A percentile compares a stretch with the other conserved stretches of the same genome.
Conservation (phyloP, 306 rosid species). For the Rosa lucieae region DNA sequence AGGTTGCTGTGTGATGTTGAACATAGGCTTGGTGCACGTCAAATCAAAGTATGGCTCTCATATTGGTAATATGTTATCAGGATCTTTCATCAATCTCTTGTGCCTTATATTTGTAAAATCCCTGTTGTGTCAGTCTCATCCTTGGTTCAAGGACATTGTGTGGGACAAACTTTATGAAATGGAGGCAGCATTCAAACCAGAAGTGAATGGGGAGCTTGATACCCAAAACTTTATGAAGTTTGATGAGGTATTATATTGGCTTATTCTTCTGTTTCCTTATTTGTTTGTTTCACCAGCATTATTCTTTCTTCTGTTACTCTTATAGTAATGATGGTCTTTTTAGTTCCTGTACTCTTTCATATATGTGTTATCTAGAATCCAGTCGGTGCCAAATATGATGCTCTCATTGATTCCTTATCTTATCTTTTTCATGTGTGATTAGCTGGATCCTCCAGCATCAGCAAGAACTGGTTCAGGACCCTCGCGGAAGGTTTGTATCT, state of each 20-base stretch:
- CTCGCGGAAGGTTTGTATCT: constrained; percentile 77
- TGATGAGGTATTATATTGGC: constrained; percentile 69
- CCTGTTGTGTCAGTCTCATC: constrained; percentile 78
- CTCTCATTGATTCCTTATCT: constrained; percentile 13
- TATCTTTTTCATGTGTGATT: constrained; percentile 27
- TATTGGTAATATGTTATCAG: constrained; percentile 18
- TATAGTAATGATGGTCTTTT: neutral
- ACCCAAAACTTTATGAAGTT: constrained; percentile 99
- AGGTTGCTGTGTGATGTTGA: constrained; percentile 94
- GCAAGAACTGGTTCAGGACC: constrained; percentile 82
- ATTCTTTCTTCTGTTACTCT: neutral
- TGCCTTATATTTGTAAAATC: constrained; percentile 19
- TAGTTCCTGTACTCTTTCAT: neutral
- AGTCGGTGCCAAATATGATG: neutral
- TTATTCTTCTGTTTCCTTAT: neutral
- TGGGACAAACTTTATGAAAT: constrained; percentile 94
- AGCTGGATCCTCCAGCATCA: constrained; percentile 84
- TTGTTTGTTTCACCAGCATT: neutral
- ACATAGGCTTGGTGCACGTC: constrained; percentile 80
- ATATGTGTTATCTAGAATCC: neutral
- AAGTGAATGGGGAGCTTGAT: constrained; percentile 94
- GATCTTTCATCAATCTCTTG: constrained; percentile 16
- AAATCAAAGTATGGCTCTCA: constrained; percentile 66
- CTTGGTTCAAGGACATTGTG: constrained; percentile 80
- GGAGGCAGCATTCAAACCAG: constrained; percentile 98